Conservation (phyloP, 2,329 filamentous ascomycete species). For the Zymoseptoria tritici region DNA sequence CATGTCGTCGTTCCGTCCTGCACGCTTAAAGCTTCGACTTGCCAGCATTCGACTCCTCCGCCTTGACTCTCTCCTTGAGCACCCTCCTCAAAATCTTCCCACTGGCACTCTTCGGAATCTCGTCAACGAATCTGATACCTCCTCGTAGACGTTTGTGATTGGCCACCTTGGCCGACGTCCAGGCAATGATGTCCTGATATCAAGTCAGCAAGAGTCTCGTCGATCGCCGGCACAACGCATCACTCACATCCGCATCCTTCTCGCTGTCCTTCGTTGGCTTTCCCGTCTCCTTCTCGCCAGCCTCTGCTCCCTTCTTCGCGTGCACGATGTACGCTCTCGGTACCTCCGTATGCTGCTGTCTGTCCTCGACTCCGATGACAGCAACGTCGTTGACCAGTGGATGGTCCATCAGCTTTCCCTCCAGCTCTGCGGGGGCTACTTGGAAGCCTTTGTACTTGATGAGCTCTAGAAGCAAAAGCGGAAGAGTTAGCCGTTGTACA, state of each 20-base stretch:
- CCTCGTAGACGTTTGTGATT: constrained; percentile 42
- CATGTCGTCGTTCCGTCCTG: no score
- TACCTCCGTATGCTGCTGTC: constrained; percentile 40
- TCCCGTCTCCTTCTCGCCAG: constrained; percentile 24
- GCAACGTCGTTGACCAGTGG: constrained; percentile 38
- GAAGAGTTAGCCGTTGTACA: no score
- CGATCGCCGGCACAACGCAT: not conserved
- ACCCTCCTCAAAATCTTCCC: constrained; percentile 43
- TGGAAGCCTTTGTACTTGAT: constrained; percentile 52
- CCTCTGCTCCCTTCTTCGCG: constrained; percentile 30
- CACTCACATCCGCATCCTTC: constrained; percentile 25
- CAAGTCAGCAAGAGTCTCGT: not conserved
- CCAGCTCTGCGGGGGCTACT: constrained; percentile 42
- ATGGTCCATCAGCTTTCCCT: constrained; percentile 39
- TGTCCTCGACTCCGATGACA: constrained; percentile 41
- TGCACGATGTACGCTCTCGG: constrained; percentile 40
- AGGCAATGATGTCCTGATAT: constrained; percentile 33
- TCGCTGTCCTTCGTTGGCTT: constrained; percentile 15
- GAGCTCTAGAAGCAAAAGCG: constrained; percentile 34
- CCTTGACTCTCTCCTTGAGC: constrained; percentile 37
- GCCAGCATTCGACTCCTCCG: constrained; percentile 30
- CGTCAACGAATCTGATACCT: constrained; percentile 39
- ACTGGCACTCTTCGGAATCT: constrained; percentile 41
- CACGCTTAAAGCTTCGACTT: constrained; percentile 35
- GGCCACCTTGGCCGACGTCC: constrained; percentile 39